phyloP scores from a whole-genome alignment of 2,329 filamentous ascomycete species.

The Nemania sp. region DNA sequence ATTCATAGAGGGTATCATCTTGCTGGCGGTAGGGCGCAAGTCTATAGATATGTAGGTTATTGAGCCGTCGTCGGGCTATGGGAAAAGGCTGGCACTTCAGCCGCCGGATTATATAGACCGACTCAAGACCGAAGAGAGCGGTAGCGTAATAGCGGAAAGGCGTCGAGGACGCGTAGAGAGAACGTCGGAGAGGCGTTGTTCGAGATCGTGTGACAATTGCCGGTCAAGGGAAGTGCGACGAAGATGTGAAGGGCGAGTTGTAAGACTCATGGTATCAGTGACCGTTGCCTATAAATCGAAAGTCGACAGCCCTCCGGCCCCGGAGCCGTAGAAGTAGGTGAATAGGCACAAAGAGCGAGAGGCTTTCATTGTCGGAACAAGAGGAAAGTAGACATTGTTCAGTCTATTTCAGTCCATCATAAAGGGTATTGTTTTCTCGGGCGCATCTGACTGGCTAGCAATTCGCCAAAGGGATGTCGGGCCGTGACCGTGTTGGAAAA shows the following conservation, averaged over 20 bases:
- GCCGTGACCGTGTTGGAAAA: slow-evolving; percentile 4
- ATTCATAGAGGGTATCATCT: slow-evolving; percentile 35
- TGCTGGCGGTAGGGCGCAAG: slow-evolving; percentile 22
- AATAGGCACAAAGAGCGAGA: slow-evolving; percentile 26
- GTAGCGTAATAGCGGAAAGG: background rate
- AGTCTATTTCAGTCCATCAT: slow-evolving; percentile 13
- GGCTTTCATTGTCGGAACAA: slow-evolving; percentile 29
- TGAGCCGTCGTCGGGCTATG: background rate
- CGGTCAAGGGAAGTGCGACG: slow-evolving; percentile 2
- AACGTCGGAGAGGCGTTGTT: slow-evolving; percentile 1
- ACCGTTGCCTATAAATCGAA: slow-evolving; percentile 6
- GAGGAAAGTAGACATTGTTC: slow-evolving; percentile 32
- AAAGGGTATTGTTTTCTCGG: slow-evolving; percentile 30
- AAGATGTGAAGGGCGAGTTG: slow-evolving; percentile 7
- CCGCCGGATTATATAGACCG: slow-evolving; percentile 1
- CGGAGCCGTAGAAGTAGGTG: slow-evolving; percentile 24
- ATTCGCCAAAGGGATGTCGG: slow-evolving; percentile 14
- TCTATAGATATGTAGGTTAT: background rate
- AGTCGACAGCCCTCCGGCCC: background rate
- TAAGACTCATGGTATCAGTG: slow-evolving; percentile 21
- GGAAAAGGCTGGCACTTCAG: background rate
- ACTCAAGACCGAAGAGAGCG: background rate
- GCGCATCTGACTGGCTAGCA: slow-evolving; percentile 9
- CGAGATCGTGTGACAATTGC: too few relatives aligned
- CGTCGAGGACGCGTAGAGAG: background rate